Conservation (phyloP, 179 eudicot species). For the Beta macrorhiza region DNA sequence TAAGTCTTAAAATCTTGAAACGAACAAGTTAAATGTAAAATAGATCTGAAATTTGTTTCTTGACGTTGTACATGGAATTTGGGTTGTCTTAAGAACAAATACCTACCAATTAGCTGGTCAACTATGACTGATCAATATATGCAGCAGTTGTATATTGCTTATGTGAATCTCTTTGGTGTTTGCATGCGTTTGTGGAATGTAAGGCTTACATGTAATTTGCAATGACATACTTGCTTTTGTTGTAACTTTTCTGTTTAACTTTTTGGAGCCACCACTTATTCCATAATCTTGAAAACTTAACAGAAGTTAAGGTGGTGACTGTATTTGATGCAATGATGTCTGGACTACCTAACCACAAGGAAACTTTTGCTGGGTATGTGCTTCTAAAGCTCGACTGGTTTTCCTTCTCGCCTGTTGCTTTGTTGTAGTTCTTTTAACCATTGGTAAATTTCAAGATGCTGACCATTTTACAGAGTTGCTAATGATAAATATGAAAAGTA, state of each 20-base stretch:
- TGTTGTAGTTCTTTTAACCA: slow-evolving; percentile 5
- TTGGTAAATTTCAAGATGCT: neutral
- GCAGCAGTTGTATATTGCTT: neutral
- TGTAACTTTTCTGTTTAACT: slow-evolving; percentile 1
- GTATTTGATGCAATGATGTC: slow-evolving; percentile 99
- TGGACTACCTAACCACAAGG: slow-evolving; percentile 83
- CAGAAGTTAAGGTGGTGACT: slow-evolving; percentile 95
- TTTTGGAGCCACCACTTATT: slow-evolving; percentile 20
- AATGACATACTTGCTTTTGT: slow-evolving; percentile 19
- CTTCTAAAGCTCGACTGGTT: slow-evolving; percentile 32
- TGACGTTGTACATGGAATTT: neutral
- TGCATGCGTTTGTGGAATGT: slow-evolving; percentile 1
- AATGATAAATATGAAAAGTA: neutral
- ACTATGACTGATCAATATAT: neutral
- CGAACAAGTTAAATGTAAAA: neutral
- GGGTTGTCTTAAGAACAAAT: neutral
- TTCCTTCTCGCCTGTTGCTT: slow-evolving; percentile 18
- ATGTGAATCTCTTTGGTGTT: neutral
- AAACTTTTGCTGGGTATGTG: slow-evolving; percentile 78
- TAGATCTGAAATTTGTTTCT: neutral
- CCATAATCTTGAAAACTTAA: slow-evolving; percentile 28
- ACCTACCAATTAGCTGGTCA: neutral
- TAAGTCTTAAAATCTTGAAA: neutral
- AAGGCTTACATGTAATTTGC: neutral
- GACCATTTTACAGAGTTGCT: neutral